Conservation (phyloP, 2,329 filamentous ascomycete genomes). For the Fusarium fujikuroi region DNA sequence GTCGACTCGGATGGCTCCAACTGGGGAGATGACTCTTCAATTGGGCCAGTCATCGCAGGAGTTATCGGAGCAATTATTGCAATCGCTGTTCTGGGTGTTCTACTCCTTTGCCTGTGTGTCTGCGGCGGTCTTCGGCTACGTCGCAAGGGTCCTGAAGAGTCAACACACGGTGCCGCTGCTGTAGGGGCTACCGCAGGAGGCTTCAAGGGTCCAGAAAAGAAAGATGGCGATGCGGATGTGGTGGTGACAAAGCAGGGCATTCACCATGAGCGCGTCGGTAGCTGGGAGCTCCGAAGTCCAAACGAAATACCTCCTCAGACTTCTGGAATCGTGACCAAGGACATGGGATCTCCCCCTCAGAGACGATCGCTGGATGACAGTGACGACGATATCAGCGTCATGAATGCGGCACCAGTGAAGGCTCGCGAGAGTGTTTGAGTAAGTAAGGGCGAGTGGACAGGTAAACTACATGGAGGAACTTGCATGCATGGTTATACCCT, state of each 20-base stretch:
- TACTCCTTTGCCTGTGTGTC: slow-evolving; percentile 47
- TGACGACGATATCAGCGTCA: slow-evolving; percentile 50
- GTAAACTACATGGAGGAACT: not conserved
- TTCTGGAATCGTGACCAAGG: slow-evolving; percentile 41
- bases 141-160: slow-evolving; percentile 23
- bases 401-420: slow-evolving; percentile 51
- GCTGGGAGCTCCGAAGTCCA: slow-evolving; percentile 58
- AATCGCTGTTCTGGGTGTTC: slow-evolving; percentile 50
- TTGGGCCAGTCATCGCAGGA: slow-evolving; percentile 56
- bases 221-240: slow-evolving; percentile 57
- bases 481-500: slow-evolving; percentile 35
- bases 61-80: slow-evolving; percentile 58
- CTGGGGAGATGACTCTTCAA: not conserved
- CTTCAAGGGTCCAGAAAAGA: slow-evolving; percentile 59
- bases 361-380: slow-evolving; percentile 41
- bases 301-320: slow-evolving; percentile 19
- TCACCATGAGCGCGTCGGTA: slow-evolving; percentile 59
- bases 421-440: slow-evolving; percentile 53
- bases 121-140: slow-evolving; percentile 50
- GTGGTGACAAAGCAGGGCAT: slow-evolving; percentile 52
- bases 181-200: slow-evolving; percentile 50
- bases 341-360: slow-evolving; percentile 32
- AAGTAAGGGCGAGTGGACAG: not conserved
- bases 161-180: slow-evolving; percentile 6
- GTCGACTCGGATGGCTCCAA: not conserved